Conservation (phyloP, 78 protist genomes). For the Speleostelium caveatum region DNA sequence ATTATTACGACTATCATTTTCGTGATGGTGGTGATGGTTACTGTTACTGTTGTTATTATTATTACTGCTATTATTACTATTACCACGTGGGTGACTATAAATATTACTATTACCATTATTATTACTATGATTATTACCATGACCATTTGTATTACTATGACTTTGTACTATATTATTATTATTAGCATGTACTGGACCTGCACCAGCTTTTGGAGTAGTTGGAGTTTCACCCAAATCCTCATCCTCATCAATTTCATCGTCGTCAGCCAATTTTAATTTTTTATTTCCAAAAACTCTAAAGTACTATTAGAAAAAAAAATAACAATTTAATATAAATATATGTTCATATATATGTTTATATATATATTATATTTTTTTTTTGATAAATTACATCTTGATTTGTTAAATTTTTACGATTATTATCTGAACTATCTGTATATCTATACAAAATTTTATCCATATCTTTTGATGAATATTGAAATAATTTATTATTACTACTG, state of each 20-base stretch:
- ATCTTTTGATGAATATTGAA: conserved; percentile 66
- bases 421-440: conserved; percentile 69
- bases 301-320: not conserved
- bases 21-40: not conserved
- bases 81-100: not conserved
- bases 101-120: too few relatives aligned
- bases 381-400: conserved; percentile 48
- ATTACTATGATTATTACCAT: too few relatives aligned
- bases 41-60: too few relatives aligned
- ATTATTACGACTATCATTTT: not conserved
- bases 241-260: conserved; percentile 35
- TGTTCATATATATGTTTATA: not conserved
- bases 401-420: conserved; percentile 36
- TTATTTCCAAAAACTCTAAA: conserved; percentile 65
- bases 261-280: conserved; percentile 29
- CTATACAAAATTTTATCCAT: conserved; percentile 72
- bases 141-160: not conserved
- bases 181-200: not conserved
- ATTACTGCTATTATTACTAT: not conserved
- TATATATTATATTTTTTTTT: not conserved
- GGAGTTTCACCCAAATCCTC: conserved; percentile 62
- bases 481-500: conserved; percentile 76
- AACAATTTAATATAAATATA: not conserved
- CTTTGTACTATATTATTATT: not conserved
- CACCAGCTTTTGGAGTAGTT: conserved; percentile 20